A percentile compares a stretch with the other conserved stretches of the same genome.
phyloP scores from a whole-genome alignment of 805 yeast genomes.

The Starmera dryadoides region DNA sequence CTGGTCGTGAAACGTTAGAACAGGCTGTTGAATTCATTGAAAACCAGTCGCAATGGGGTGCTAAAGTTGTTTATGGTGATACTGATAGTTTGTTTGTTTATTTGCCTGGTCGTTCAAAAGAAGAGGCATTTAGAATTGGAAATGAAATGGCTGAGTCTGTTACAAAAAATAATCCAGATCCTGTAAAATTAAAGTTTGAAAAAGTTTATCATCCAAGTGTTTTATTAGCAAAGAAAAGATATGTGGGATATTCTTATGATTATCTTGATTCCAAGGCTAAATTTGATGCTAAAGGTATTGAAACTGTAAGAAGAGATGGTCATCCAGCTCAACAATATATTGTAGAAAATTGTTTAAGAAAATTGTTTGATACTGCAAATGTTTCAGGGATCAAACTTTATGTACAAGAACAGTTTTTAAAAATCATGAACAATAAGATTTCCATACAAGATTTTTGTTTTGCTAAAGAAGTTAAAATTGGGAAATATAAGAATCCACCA shows the following conservation, averaged over 20 bases:
- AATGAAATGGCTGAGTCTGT: constrained; percentile 57
- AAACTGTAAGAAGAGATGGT: constrained; percentile 91
- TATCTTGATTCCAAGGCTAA: constrained; percentile 38
- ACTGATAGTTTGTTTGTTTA: constrained; percentile 91
- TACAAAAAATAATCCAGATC: constrained; percentile 67
- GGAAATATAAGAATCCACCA: constrained; percentile 79
- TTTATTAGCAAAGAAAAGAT: constrained; percentile 78
- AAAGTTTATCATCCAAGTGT: constrained; percentile 88
- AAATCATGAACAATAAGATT: constrained; percentile 55
- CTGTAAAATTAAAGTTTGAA: constrained; percentile 80
- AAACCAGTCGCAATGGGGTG: constrained; percentile 56
- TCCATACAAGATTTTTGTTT: constrained; percentile 82
- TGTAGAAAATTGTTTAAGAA: constrained; percentile 59
- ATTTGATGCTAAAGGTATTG: constrained; percentile 96
- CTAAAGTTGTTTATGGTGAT: constrained; percentile 93
- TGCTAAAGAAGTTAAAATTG: constrained; percentile 83
- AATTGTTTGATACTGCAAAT: constrained; percentile 67
- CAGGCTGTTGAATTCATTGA: constrained; percentile 68
- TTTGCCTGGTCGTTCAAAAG: constrained; percentile 72
- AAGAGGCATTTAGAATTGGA: constrained; percentile 76
- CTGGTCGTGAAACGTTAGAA: constrained; percentile 80
- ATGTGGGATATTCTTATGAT: constrained; percentile 83
- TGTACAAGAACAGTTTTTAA: constrained; percentile 57
- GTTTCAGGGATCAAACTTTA: constrained; percentile 63
- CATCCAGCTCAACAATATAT: constrained; percentile 86